These are phyloP conservation scores for Phytophthora hybrid DNA, from an alignment of 352 stramenopile genomes.

Conservation along the genomic window DNA sequence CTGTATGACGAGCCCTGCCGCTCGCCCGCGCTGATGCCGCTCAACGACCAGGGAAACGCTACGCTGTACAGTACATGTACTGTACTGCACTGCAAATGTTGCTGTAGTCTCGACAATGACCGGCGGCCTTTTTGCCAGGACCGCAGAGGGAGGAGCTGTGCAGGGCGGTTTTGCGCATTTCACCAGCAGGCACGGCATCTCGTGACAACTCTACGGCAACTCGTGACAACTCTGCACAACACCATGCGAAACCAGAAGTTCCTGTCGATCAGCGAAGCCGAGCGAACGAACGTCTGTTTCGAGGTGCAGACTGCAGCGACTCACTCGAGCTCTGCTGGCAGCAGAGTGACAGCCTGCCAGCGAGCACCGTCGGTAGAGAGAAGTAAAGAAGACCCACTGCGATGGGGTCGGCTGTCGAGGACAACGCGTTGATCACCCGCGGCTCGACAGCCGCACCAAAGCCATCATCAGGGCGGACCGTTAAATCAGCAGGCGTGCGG, in stretches of 20 bases:
- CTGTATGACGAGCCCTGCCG: neutral
- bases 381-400: constrained; percentile 8
- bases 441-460: neutral
- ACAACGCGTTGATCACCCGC: neutral
- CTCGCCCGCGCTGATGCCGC: neutral
- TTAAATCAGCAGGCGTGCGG: constrained; percentile 1
- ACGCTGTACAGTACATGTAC: neutral
- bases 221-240: constrained; percentile 16
- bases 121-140: constrained; percentile 3
- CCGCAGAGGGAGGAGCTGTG: neutral
- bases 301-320: neutral
- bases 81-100: too few species aligned
- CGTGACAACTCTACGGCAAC: constrained; percentile 5
- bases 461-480: constrained; percentile 11
- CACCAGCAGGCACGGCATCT: constrained; percentile 9
- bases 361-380: constrained; percentile 7
- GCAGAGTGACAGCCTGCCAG: neutral
- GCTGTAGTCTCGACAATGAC: constrained; percentile 11
- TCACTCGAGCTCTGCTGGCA: neutral
- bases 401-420: constrained; percentile 16
- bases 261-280: constrained; percentile 12
- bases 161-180: constrained; percentile 6
- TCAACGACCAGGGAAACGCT: neutral
- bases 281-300: constrained; percentile 3
- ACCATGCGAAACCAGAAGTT: constrained; percentile 24